Conservation (phyloP, 2,329 filamentous ascomycete genomes). For the Aspergillus hortae region DNA sequence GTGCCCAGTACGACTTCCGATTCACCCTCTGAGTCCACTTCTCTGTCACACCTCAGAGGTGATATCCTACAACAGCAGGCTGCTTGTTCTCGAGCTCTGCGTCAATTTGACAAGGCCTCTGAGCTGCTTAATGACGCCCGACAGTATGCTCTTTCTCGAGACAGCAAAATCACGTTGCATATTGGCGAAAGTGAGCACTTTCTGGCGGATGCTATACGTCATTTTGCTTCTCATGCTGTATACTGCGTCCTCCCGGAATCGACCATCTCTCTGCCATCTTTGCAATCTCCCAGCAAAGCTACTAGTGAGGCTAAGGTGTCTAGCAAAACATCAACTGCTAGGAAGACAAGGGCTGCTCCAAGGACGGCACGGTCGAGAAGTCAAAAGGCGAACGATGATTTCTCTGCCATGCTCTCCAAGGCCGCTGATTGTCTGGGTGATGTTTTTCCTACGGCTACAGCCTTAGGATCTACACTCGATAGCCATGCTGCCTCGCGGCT, state of each 20-base stretch:
- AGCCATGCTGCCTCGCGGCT: conserved; percentile 36
- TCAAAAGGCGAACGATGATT: conserved; percentile 32
- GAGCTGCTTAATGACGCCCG: conserved; percentile 45
- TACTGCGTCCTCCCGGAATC: conserved; percentile 91
- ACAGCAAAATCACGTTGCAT: conserved; percentile 59
- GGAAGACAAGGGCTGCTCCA: conserved; percentile 25
- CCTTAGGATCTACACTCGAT: conserved; percentile 38
- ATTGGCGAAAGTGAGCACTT: conserved; percentile 37
- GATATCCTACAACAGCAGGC: conserved; percentile 52
- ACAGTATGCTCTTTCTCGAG: conserved; percentile 38
- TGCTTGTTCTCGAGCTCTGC: conserved; percentile 42
- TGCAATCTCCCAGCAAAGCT: conserved; percentile 40
- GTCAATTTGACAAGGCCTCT: conserved; percentile 57
- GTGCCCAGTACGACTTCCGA: conserved; percentile 13
- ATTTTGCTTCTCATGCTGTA: conserved; percentile 72
- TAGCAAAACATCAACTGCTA: conserved; percentile 22
- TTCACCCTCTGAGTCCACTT: conserved; percentile 32
- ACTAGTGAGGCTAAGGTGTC: conserved; percentile 34
- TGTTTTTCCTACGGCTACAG: conserved; percentile 30
- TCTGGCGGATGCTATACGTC: conserved; percentile 36
- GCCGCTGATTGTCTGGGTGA: conserved; percentile 32
- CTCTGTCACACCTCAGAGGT: conserved; percentile 44
- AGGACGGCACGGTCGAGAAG: conserved; percentile 24
- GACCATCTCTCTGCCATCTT: conserved; percentile 78
- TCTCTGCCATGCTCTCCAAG: conserved; percentile 33